Base-by-base conservation (phyloP, 2,329 filamentous ascomycete genomes). In the Penicillium verrucosum region DNA sequence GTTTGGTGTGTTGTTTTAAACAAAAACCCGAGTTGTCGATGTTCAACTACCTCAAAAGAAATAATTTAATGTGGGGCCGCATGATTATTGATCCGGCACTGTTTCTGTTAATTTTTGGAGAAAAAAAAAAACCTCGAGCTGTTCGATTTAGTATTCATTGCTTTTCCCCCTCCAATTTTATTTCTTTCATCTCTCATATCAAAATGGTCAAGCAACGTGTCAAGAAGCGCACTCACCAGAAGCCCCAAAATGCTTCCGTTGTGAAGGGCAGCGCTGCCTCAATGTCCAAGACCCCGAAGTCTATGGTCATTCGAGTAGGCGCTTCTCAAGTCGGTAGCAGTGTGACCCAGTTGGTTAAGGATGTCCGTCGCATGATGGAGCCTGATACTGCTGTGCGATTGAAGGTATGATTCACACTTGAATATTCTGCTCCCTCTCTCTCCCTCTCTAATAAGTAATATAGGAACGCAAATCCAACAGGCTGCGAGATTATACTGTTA, bases 221-320 rank as follows among this genome's bases (percentile, higher is more conserved):
- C 50, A 97, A 96, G 81, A 96, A 93, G 83, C 87, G 90, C 73
- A 96, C 92, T 59, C 92, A 96, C 75, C 76, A 87, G 53, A 86
- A 87, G 59, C 84, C 87, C 49, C 82, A 83, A 51, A 83, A 84
- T 66, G 82, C 66, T 68, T 80, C 67, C 62, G 80, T 68, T 54
- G 71, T 70, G 49, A 82, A 82, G 61, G 78, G 81, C 42, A 82
- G 84, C 56, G 85, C 86, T 74, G 82, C 85, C 57, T 83, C 86
- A 25, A 81, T 79, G 57, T 80, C 83, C 51, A 85, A 86, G 62
- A 82, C 86, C 50, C 94, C 94, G 34, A 97, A 97, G 82, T 95
- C 89, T 73, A 97, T 99, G 93, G 93, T 99, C 57, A 96, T 99
- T 75, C 90, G 94, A 65, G 92, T 97, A 68, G 94, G 94, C 67